These are phyloP conservation scores for Mortierella sp. DNA, from an alignment of 371 early-diverging fungal genomes.

Conservation along the genomic window DNA sequence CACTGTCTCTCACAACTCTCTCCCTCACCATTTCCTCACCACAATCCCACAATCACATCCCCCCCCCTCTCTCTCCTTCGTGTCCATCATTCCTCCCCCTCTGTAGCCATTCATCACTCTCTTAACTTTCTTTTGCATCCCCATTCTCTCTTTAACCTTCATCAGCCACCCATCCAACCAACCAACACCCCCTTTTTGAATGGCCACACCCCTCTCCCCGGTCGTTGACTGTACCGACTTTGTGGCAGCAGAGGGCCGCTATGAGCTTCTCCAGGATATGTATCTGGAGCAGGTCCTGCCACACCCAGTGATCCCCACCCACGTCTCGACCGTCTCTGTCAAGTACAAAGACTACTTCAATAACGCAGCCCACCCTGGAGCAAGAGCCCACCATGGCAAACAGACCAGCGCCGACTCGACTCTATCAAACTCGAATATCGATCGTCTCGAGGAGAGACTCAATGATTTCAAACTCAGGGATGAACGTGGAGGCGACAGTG, in stretches of 20 bases:
- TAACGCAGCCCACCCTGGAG: constrained; percentile 7
- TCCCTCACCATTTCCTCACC: too few relatives aligned
- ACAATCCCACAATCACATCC: background rate
- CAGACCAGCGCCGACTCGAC: constrained; percentile 47
- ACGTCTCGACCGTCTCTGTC: constrained; percentile 70
- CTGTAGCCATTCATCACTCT: background rate
- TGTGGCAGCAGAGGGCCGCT: constrained; percentile 69
- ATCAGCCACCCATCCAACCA: background rate
- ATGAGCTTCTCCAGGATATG: constrained; percentile 66
- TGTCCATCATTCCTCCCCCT: background rate
- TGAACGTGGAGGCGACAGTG: constrained; percentile 26
- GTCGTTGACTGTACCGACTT: constrained; percentile 60
- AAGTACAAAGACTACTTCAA: constrained; percentile 68
- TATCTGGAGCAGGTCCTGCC: constrained; percentile 66
- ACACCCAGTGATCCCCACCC: constrained; percentile 65
- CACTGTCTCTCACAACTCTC: too few relatives aligned
- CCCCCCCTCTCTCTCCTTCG: background rate
- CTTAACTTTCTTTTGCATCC: background rate
- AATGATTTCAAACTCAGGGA: constrained; percentile 60
- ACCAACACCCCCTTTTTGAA: constrained; percentile 18
- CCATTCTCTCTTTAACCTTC: background rate
- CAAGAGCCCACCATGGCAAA: constrained; percentile 34
- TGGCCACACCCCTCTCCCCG: constrained; percentile 51
- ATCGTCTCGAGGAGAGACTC: constrained; percentile 44
- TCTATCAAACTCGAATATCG: constrained; percentile 43